Percentiles rank a stretch among this genome's conserved stretches.
These are phyloP conservation scores for Leishmania aethiopica DNA, from an alignment of 208 protist genomes.

Conservation along the genomic window DNA sequence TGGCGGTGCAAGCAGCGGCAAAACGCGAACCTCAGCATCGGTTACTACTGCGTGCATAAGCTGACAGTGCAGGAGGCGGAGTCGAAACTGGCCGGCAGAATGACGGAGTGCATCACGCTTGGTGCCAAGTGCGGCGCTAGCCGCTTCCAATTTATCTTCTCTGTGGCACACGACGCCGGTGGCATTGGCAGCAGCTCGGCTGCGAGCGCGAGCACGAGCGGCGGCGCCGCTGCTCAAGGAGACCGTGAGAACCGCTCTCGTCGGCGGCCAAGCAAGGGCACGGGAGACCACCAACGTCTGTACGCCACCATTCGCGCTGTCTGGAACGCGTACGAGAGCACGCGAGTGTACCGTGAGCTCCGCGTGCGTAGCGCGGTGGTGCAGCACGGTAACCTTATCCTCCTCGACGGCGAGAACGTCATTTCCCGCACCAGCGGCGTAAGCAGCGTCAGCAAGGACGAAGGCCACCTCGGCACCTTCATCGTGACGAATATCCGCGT, in stretches of 20 bases:
- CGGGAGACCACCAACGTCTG: conserved; percentile 10
- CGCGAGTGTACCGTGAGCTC: conserved; percentile 94
- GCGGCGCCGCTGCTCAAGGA: background rate
- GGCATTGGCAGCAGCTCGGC: background rate
- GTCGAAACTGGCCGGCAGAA: conserved; percentile 72
- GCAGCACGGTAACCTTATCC: conserved; percentile 76
- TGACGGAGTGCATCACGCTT: conserved; percentile 90
- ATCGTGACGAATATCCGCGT: conserved; percentile 95
- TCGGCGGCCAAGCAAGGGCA: background rate
- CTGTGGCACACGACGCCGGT: conserved; percentile 47
- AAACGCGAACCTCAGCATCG: conserved; percentile 92
- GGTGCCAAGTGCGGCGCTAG: conserved; percentile 74
- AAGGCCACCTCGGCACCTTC: conserved; percentile 92
- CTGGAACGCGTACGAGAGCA: conserved; percentile 95
- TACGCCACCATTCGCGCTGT: conserved; percentile 37
- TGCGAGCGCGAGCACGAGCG: background rate
- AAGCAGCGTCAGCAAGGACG: conserved; percentile 92
- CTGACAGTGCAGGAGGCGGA: conserved; percentile 88
- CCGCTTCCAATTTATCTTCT: conserved; percentile 97
- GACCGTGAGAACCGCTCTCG: background rate
- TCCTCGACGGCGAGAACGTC: conserved; percentile 90
- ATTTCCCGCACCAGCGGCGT: conserved; percentile 84
- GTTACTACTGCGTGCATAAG: conserved; percentile 88
- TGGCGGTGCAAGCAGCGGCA: conserved; percentile 73
- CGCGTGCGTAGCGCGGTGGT: conserved; percentile 93